Percentiles rank a stretch among this genome's conserved stretches.
Evolutionary conservation across 139 green algal species (phyloP).

Genomic region (Coelastrella sp.): DNA sequence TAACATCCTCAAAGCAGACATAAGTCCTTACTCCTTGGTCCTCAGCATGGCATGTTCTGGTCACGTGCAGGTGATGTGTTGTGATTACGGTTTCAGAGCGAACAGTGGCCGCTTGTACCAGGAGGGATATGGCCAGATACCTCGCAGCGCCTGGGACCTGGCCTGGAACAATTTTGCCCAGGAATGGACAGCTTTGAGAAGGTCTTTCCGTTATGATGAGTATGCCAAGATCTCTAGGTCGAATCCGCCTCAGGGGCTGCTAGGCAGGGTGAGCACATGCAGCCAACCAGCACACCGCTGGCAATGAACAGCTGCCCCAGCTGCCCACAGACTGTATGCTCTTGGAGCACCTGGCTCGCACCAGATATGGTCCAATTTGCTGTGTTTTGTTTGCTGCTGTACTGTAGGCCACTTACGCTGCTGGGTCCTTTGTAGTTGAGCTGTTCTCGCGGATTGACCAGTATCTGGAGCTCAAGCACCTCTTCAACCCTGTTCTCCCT

Average conservation of each 20-base stretch:
- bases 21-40: neutral
- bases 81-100: constrained; percentile 87
- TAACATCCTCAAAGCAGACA: neutral
- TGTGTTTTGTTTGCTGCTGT: neutral
- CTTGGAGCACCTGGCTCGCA: too few relatives aligned
- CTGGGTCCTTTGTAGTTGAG: constrained; percentile 28
- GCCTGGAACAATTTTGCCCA: constrained; percentile 38
- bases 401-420: constrained; percentile 9
- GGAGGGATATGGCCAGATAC: constrained; percentile 73
- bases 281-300: too few relatives aligned
- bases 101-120: constrained; percentile 77
- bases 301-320: too few relatives aligned
- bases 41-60: neutral
- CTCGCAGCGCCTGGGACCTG: constrained; percentile 63
- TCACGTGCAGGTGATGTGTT: constrained; percentile 75
- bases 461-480: constrained; percentile 57
- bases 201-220: constrained; percentile 77
- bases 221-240: constrained; percentile 60
- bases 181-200: constrained; percentile 73
- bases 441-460: constrained; percentile 53
- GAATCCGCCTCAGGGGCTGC: constrained; percentile 44
- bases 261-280: constrained; percentile 42
- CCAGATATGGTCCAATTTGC: neutral
- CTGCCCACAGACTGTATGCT: neutral
- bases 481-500: constrained; percentile 50